phyloP scores from a whole-genome alignment of 148 eudicot genomes.

The Simmondsia chinensis region DNA sequence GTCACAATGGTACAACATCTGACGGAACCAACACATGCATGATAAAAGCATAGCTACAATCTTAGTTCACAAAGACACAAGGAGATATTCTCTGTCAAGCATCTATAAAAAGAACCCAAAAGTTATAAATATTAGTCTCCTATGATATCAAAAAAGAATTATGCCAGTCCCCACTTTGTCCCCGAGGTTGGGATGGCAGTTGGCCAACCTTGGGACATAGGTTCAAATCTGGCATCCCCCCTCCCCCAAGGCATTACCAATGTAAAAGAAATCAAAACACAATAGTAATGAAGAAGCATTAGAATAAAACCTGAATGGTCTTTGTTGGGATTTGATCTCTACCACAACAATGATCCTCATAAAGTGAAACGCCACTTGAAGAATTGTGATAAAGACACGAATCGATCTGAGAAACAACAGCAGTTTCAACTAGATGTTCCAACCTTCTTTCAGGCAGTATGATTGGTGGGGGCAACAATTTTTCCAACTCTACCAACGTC shows the following conservation, averaged over 20 bases:
- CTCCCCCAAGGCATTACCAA: background rate
- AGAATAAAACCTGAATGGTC: conserved; percentile 66
- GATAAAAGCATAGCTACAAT: no score
- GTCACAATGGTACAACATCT: no score
- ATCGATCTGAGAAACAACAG: conserved; percentile 48
- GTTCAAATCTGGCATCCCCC: background rate
- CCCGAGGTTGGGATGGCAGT: no score
- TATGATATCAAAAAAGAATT: no score
- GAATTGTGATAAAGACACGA: conserved; percentile 73
- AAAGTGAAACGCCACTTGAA: conserved; percentile 38
- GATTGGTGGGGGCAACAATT: conserved; percentile 63
- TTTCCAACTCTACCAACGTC: conserved; percentile 48
- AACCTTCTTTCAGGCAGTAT: conserved; percentile 71
- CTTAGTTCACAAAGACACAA: no score
- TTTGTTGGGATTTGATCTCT: conserved; percentile 66
- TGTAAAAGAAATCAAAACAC: background rate
- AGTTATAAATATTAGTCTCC: no score
- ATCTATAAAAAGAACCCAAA: no score
- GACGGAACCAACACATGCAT: no score
- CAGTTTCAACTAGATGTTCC: conserved; percentile 75
- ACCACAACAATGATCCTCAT: conserved; percentile 65
- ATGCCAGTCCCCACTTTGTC: no score
- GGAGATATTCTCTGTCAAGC: no score
- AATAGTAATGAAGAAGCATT: conserved; percentile 2
- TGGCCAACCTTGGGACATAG: no score